Evolutionary conservation across 2,329 filamentous ascomycete genomes (phyloP).

Genomic region (Hawksworthiomyces lignivorus): DNA sequence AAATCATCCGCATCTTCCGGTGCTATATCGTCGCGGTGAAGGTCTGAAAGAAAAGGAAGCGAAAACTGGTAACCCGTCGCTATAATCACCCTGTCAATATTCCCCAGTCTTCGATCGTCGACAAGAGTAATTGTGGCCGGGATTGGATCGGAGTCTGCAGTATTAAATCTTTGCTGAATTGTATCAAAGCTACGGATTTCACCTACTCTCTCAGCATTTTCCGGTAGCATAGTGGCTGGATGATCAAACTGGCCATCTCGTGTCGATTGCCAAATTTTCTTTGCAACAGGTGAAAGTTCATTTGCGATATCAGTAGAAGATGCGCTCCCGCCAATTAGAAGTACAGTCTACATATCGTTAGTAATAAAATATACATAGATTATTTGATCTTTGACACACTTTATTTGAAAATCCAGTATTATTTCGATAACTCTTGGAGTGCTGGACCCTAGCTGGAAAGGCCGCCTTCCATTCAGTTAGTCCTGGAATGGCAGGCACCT

Average conservation of each 20-base stretch:
- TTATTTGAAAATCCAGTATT: conserved; percentile 26
- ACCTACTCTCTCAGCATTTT: conserved; percentile 42
- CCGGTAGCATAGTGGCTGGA: conserved; percentile 43
- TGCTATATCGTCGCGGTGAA: conserved; percentile 30
- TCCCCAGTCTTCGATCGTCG: conserved; percentile 42
- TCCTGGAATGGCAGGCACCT: conserved; percentile 52
- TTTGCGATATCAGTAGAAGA: conserved; percentile 35
- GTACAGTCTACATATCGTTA: too few species aligned
- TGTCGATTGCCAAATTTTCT: conserved; percentile 41
- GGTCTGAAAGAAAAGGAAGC: conserved; percentile 49
- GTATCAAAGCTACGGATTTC: conserved; percentile 39
- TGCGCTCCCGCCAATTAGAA: conserved; percentile 46
- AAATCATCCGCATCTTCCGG: conserved; percentile 39
- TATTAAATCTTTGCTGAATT: not conserved
- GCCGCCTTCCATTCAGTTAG: conserved; percentile 47
- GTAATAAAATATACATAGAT: too few species aligned
- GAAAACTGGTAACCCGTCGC: conserved; percentile 53
- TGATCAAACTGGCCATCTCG: conserved; percentile 55
- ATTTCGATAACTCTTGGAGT: conserved; percentile 66
- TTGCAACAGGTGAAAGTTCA: conserved; percentile 29
- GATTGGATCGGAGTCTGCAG: conserved; percentile 28
- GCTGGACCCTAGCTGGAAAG: conserved; percentile 47
- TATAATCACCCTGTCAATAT: conserved; percentile 55
- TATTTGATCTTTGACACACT: too few species aligned
- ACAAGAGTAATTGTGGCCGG: conserved; percentile 44